These are phyloP conservation scores for Apiospora phragmitis DNA, from an alignment of 2,329 filamentous ascomycete species.

Conservation along the genomic window DNA sequence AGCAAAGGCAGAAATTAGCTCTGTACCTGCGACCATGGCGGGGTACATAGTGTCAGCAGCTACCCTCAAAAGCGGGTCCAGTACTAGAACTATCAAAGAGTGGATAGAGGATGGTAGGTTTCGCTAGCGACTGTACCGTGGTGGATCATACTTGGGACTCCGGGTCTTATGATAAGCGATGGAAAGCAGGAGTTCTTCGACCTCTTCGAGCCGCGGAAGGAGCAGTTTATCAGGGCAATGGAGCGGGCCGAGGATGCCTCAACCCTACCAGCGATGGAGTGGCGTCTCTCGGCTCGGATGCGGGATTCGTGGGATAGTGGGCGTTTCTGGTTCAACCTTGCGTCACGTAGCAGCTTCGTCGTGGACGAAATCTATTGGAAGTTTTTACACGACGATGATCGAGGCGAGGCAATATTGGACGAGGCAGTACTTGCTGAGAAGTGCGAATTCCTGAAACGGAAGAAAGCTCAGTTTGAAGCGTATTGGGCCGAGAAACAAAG, in stretches of 20 bases:
- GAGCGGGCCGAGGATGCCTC: slow-evolving; percentile 13
- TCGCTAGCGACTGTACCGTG: too few relatives aligned
- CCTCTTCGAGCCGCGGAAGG: slow-evolving; percentile 15
- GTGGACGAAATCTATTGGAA: slow-evolving; percentile 15
- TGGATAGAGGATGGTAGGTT: too few relatives aligned
- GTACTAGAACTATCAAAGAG: too few relatives aligned
- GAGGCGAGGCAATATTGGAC: slow-evolving; percentile 8
- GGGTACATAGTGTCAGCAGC: too few relatives aligned
- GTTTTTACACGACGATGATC: slow-evolving; percentile 1
- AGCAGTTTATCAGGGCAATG: slow-evolving; percentile 17
- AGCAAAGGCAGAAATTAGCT: too few relatives aligned
- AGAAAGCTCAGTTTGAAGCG: not conserved
- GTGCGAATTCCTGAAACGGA: not conserved
- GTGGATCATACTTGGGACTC: too few relatives aligned
- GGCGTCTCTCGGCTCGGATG: slow-evolving; percentile 14
- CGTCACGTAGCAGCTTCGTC: slow-evolving; percentile 13
- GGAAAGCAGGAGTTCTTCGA: slow-evolving; percentile 11
- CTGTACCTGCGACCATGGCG: too few relatives aligned
- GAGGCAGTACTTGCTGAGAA: not conserved
- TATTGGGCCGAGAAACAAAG: not conserved
- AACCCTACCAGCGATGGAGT: not conserved
- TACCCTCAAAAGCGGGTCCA: too few relatives aligned
- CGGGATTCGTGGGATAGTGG: slow-evolving; percentile 17
- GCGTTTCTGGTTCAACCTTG: slow-evolving; percentile 17
- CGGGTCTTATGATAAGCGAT: too few relatives aligned